phyloP scores from a whole-genome alignment of 139 green algal species.

The Chlorella sp. region DNA sequence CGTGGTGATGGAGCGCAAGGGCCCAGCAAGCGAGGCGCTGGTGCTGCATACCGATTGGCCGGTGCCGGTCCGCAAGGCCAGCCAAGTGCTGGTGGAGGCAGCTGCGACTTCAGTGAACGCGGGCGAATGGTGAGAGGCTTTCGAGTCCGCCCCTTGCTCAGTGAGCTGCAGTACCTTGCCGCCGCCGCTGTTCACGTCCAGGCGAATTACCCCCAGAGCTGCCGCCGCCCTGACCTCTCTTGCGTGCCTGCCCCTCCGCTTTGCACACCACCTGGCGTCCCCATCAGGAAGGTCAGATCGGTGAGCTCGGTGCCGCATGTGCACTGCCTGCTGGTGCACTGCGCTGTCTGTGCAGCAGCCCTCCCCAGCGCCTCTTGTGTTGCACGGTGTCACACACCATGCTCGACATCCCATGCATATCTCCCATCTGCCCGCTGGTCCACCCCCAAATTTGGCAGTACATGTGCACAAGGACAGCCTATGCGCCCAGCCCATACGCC shows the following conservation, averaged over 20 bases:
- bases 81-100: slow-evolving; percentile 22
- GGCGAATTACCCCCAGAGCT: background rate
- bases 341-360: too few relatives aligned
- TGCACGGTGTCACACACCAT: too few relatives aligned
- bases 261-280: background rate
- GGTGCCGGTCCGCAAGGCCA: background rate
- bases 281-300: slow-evolving; percentile 20
- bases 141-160: background rate
- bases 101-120: slow-evolving; percentile 3
- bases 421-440: too few relatives aligned
- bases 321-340: background rate
- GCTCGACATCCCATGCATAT: too few relatives aligned
- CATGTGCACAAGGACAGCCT: too few relatives aligned
- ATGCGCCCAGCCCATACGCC: too few relatives aligned
- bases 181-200: too few relatives aligned
- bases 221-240: too few relatives aligned
- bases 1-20: slow-evolving; percentile 2
- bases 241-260: background rate
- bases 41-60: background rate
- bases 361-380: too few relatives aligned
- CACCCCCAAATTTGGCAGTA: too few relatives aligned
- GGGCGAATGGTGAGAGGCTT: slow-evolving; percentile 5
- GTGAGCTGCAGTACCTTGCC: background rate
- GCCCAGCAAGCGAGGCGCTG: slow-evolving; percentile 2
- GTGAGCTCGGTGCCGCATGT: background rate